Base-by-base conservation (phyloP, 345 rosid genomes). In the Populus euphratica region DNA sequence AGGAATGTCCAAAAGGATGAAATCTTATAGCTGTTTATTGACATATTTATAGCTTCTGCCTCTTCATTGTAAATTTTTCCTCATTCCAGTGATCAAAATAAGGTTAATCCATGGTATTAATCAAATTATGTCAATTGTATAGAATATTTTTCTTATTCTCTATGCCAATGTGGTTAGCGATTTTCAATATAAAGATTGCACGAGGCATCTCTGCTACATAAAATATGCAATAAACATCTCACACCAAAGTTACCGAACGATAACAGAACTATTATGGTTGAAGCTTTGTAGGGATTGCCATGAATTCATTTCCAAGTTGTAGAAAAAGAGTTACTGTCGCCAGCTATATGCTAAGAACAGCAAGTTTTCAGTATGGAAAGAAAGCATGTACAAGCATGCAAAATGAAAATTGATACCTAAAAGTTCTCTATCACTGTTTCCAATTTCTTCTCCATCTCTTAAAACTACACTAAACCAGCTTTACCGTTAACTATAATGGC, bases 381-480 rank as follows among this genome's bases (percentile, higher is more conserved):
- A 59, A 59, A 52, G 23, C 1, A 52, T 52, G 59, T 52, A 52
- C 59, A 52, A 3, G 29, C 13, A 8, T 23, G 64, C 29, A 59
- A 23, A 59, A 68, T 14, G 39, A 68, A 43, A 68, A n/a, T 39
- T 0, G 71, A n/a, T 20, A 31, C 61, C 6, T 8, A 35, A 54
- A 3, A 8, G 62, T 61, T 61, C 77, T 21, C 23, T 47, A 18
- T 68, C 59, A n/a, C 29, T 38, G 35, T 6, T 23, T 23, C 12
- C 39, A 10, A 3, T 63, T 63, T 41, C 2, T 52, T 6, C 18
- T 20, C 69, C 38, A 29, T 21, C 52, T 77, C 14, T 31, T 9
- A 38, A 25, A 68, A 43, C 64, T 54, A 76, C 52, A 47, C 52
- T 47, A 4, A 68, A 20, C 74, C 79, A 69, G 10, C 49, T 69